Percentiles rank a stretch among this genome's conserved stretches.
These are phyloP conservation scores for Meripilus lineatus DNA, from an alignment of 1,284 basidiomycete genomes.

Conservation along the genomic window DNA sequence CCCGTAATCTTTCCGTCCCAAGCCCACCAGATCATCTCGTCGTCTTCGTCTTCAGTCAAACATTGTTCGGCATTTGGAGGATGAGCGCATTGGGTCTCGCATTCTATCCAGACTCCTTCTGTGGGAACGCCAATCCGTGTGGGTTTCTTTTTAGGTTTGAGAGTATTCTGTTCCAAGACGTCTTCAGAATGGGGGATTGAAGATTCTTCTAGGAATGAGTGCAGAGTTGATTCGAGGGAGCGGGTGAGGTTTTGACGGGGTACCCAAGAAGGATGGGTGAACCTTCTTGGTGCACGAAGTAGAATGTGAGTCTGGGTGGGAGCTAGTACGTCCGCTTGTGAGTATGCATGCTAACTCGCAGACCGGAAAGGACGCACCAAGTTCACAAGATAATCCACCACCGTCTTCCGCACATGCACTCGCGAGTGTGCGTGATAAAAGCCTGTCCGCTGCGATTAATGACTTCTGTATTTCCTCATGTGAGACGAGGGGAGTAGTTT, in stretches of 20 bases:
- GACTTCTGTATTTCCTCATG: constrained; percentile 43
- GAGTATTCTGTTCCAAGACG: too few species aligned
- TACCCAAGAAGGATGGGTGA: constrained; percentile 67
- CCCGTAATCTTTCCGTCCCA: constrained; percentile 74
- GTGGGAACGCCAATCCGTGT: constrained; percentile 29
- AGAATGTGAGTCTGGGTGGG: constrained; percentile 68
- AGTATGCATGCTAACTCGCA: neutral
- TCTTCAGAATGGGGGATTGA: constrained; percentile 3
- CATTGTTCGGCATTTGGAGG: constrained; percentile 4
- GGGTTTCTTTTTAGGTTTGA: constrained; percentile 16
- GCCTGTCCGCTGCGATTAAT: constrained; percentile 50
- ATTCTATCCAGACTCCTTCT: constrained; percentile 56
- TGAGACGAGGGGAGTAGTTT: constrained; percentile 16
- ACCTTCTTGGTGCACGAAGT: constrained; percentile 65
- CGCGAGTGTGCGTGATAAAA: constrained; percentile 59
- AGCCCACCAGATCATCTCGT: constrained; percentile 78
- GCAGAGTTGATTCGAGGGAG: constrained; percentile 27
- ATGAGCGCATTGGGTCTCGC: neutral
- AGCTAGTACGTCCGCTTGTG: constrained; percentile 32
- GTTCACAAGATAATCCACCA: constrained; percentile 50
- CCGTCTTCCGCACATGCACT: constrained; percentile 48
- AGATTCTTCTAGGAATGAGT: constrained; percentile 35
- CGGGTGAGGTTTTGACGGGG: constrained; percentile 55
- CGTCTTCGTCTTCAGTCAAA: constrained; percentile 39
- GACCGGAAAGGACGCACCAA: constrained; percentile 37